Base-by-base conservation (phyloP, 2,329 filamentous ascomycete species). In the Pseudocercospora macadamiae region DNA sequence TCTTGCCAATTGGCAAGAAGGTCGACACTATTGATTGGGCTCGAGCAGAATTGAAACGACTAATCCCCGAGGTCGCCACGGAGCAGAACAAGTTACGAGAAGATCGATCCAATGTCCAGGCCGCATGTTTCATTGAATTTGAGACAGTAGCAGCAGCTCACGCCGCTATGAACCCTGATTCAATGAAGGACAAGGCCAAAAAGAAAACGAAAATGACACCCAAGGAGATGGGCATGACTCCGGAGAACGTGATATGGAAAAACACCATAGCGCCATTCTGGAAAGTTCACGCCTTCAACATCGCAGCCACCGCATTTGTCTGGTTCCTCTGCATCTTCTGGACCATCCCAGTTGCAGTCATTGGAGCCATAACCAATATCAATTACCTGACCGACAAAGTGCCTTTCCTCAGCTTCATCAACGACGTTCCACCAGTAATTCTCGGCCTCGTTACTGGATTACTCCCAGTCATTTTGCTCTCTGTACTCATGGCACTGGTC, bases 11-110 rank as follows among this genome's bases (percentile, higher is more conserved):
- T 64, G 88, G 90, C 64, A 86, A 90, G 70, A 93, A 93, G 72
- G 90, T 96, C 18, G 91, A 97, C 75, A 93, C 91, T 0, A 96
- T 97, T 72, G 86, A 93, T 62, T 96, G 91, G 86, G 88, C 88
- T 61, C 88, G 93, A 39, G 81, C 81, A 2, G 88, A 93, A 71
- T 83, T 96, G 51, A 84, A 87, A 53, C 86, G 86, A 47, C 81
- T 93, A 34, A 86, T 89, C 36, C 89, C 90, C 1, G 83, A 89
- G 63, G 87, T 91, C 25, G 82, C 88, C 39, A 77, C 82, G 18
- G 82, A 86, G 42, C 91, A 95, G 73, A 80, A 79, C 53, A 80
- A 82, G 57, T 89, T 91, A 70, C 84, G 82, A 55, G 79, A 81
- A 8, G 89, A 89, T 54, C 82, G 89, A 26, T 85, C 82, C 52